Base-by-base conservation (phyloP, 352 stramenopile species). In the Globisporangium paroecandrum region DNA sequence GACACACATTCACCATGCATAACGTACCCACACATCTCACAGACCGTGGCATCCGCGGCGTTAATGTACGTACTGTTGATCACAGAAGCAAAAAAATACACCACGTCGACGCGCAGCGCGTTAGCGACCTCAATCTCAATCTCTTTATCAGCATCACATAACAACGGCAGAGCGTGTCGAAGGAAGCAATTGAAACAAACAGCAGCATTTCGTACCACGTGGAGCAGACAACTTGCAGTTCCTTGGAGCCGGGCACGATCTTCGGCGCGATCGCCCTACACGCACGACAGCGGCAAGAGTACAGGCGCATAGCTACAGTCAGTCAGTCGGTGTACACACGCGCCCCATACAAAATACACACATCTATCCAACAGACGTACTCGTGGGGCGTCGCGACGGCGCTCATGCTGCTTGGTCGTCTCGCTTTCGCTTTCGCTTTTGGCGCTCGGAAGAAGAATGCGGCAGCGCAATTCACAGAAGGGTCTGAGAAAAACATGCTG, bases 21-120 rank as follows among this genome's bases (percentile, higher is more conserved):
- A 32, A 77, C 78, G 41, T 74, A 93, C 83, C 81, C 85, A 62
- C 87, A 95, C 79, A 95, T 89, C 55, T 71, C 83, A 63, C 87
- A 95, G 29, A 65, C 70, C 0, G 72, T 81, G 49, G 79, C 76
- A 38, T 87, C 77, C 12, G 76, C 65, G 2, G 72, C 67, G 55
- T 93, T 95, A 55, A 95, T 72, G 56, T 87, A 93, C 46, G 83
- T 92, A 64, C 86, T 93, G 62, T 24, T 12, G 38, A 57, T 29
- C 24, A 32, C 43, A 22, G 65, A n/a, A 12, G 6, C 10, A 27
- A 41, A 32, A 70, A 18, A 6, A 10, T 15, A 32, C 18, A 15
- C 4, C 22, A 58, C 2, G 18, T 8, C 12, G 3, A 49, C 25
- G 12, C 56, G 64, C 15, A 38, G 13, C 15, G n/a, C 7, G 1